Evolutionary conservation across 768 basidiomycete species (phyloP), one percentile per base, ranked within the genome.

Genomic region (Russula emetica): DNA sequence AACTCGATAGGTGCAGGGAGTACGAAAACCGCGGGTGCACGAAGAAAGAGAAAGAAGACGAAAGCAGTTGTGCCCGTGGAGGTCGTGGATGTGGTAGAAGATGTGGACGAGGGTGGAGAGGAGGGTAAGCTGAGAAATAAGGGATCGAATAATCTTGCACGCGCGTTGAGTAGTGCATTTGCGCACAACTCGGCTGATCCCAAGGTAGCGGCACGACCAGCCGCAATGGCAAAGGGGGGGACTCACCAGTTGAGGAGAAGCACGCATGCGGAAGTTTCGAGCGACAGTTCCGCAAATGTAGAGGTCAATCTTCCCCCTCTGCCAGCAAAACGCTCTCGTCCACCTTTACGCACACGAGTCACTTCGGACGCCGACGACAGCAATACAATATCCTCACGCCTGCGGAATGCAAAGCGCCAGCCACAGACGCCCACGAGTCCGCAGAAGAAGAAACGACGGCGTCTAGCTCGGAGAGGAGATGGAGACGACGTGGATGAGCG

Each of bases 111-210:
- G 8, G 22, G 13, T 18, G 34, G 26, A 13, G 40, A 1, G 5
- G 38, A 34, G n/a, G 51, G 13, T 8, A 16, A 24, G 22, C 7
- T 30, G 26, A 34, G 13, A 8, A 24, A 18, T n/a, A 54, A 54
- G 18, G 26, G 18, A 1, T 36, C 58, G 4, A 54, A 11, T 9
- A 38, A 32, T 18, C 63, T 64, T 20, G 38, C 36, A 1, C n/a
- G 6, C 28, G 58, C 63, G 10, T 50, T 64, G n/a, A 38, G 52
- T 38, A 22, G 26, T 1, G 63, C 63, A 14, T 64, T 64, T 24
- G 47, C 58, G 3, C 52, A 55, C 24, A 60, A 59, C 36, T 64
- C 58, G 20, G 34, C 53, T 32, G 16, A 64, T 42, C 63, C 53
- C 5, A 38, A 42, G 2, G 63, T 64, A n/a, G 2, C 18, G 2